These are phyloP conservation scores for Tilletia horrida DNA, from an alignment of 1,284 basidiomycete genomes.

Conservation along the genomic window DNA sequence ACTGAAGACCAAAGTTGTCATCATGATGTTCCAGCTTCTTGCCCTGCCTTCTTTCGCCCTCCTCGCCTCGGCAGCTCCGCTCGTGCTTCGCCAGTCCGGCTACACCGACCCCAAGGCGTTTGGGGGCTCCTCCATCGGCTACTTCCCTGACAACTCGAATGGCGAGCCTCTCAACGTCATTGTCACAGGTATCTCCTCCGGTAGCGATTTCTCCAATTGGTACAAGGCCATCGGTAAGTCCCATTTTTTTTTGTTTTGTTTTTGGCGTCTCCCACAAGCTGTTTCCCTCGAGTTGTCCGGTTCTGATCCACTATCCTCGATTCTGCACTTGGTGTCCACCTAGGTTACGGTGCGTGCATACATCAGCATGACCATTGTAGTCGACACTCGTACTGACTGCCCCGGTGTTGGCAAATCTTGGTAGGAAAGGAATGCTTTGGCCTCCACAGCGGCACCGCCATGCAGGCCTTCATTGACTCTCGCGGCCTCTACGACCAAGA, in stretches of 20 bases:
- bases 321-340: no score
- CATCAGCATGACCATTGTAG: not conserved
- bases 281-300: not conserved
- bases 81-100: not conserved
- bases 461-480: slow-evolving; percentile 69
- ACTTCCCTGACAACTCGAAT: slow-evolving; percentile 9
- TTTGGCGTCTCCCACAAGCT: not conserved
- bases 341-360: slow-evolving; percentile 9
- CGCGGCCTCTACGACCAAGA: slow-evolving; percentile 57
- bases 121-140: slow-evolving; percentile 1
- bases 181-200: not conserved
- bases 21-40: not conserved
- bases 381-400: no score
- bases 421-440: slow-evolving; percentile 63
- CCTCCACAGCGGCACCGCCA: slow-evolving; percentile 64
- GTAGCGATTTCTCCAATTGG: not conserved
- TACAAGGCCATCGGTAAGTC: slow-evolving; percentile 14
- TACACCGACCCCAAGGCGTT: slow-evolving; percentile 2
- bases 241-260: no score
- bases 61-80: slow-evolving; percentile 1
- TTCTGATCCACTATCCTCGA: no score
- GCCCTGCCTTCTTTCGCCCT: not conserved
- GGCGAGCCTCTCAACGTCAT: slow-evolving; percentile 13
- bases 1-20: no score
- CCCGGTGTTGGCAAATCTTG: not conserved